Percentiles rank a stretch among this genome's conserved stretches.
These are phyloP conservation scores for Microbotryum silenes-acaulis DNA, from an alignment of 1,284 basidiomycete genomes.

Conservation along the genomic window DNA sequence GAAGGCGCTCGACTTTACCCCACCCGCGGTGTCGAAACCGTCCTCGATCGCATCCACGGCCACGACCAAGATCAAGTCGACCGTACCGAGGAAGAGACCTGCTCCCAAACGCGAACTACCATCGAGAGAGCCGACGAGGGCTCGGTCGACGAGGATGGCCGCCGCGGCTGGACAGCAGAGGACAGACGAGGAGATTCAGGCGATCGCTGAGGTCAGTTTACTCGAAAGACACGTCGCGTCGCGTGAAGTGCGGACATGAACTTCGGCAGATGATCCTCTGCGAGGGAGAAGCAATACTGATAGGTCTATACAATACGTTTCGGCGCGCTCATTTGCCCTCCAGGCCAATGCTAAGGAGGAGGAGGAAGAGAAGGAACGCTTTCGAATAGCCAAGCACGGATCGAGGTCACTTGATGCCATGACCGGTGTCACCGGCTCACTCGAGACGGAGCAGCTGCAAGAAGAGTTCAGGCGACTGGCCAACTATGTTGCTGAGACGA, in stretches of 20 bases:
- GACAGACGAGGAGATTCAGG: background rate
- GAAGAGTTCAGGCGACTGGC: background rate
- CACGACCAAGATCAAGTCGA: no score
- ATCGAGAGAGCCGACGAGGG: no score
- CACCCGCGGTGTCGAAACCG: no score
- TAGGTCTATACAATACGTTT: background rate
- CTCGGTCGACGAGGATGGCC: no score
- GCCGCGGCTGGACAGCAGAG: background rate
- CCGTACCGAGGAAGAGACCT: no score
- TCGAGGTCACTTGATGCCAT: background rate
- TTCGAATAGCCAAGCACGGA: conserved; percentile 1
- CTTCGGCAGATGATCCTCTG: background rate
- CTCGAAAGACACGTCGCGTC: background rate
- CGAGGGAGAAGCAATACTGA: background rate
- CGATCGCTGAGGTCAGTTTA: background rate
- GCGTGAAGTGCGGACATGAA: background rate
- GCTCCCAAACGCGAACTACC: no score
- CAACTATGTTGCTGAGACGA: background rate
- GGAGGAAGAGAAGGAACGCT: background rate
- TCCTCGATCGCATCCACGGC: no score
- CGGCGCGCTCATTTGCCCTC: background rate
- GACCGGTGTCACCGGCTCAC: background rate
- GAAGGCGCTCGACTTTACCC: no score
- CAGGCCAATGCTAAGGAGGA: background rate
- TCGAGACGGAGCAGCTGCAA: background rate